Percentiles rank a stretch among this genome's conserved stretches.
These are phyloP conservation scores for Calamus simplicifolius DNA, from an alignment of 176 grass and related monocot species.

Conservation along the genomic window DNA sequence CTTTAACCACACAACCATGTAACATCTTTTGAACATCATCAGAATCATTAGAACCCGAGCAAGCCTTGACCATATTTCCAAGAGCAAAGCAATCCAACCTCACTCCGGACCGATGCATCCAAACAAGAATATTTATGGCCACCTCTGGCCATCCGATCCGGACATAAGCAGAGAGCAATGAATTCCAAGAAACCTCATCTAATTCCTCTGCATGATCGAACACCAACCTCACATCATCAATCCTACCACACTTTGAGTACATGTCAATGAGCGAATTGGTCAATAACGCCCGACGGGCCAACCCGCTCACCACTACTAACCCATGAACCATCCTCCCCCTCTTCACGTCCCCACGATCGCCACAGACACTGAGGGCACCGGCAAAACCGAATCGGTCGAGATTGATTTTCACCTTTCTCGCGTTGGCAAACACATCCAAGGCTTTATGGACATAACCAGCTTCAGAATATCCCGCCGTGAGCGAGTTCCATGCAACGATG, in stretches of 20 bases:
- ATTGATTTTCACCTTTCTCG: not conserved
- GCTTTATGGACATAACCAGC: constrained; percentile 4
- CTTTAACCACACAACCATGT: constrained; percentile 67
- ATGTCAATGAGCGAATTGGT: constrained; percentile 64
- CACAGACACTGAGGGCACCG: constrained; percentile 24
- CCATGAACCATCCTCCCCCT: constrained; percentile 38
- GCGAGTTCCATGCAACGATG: constrained; percentile 47
- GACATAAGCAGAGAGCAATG: constrained; percentile 40
- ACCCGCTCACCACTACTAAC: constrained; percentile 47
- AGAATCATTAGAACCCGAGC: constrained; percentile 28
- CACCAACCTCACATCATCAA: constrained; percentile 62
- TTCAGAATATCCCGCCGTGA: constrained; percentile 41
- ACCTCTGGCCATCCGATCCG: constrained; percentile 59
- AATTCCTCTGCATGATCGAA: constrained; percentile 69
- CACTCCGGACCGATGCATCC: constrained; percentile 67
- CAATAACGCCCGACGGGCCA: constrained; percentile 27
- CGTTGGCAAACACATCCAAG: constrained; percentile 31
- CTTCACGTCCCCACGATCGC: constrained; percentile 11
- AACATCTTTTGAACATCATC: constrained; percentile 55
- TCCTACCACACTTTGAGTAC: constrained; percentile 65
- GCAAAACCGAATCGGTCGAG: constrained; percentile 45
- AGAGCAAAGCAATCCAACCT: constrained; percentile 56
- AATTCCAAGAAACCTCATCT: constrained; percentile 64
- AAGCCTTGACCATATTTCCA: constrained; percentile 54
- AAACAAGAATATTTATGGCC: constrained; percentile 51